Evolutionary conservation across 1,284 basidiomycete genomes (phyloP), one percentile per base, ranked within the genome.

Genomic region (Pseudozyma sp.): DNA sequence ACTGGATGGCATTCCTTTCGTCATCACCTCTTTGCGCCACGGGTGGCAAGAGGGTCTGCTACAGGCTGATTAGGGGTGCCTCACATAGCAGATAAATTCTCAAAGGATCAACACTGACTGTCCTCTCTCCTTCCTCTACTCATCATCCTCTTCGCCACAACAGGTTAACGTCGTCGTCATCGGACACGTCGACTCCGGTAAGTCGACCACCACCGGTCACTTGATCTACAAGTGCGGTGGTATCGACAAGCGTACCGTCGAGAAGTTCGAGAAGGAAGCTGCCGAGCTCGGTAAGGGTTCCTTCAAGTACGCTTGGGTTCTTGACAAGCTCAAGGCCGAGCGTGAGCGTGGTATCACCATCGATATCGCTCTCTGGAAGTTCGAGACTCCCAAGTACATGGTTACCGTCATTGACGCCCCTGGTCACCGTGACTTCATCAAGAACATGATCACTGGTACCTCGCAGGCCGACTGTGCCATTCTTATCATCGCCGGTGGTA

Each of bases 141-240:
- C 35, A 45, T 43, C 34, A 47, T 31, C 47, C 45, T 45, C 38
- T 36, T 3, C 31, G 8, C 21, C 25, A 56, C 51, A 42, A 76
- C 70, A 84, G 78, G 81, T 85, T 79, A 85, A 85, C 83, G 78
- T 85, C 73, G 83, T 85, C 78, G 83, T 85, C 60, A 85, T 85
- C 65, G 83, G 83, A 70, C 83, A 85, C 77, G 81, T 83, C 81
- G 81, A 85, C 80, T 84, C 82, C 57, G 85, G 96, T 84, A 98
- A 98, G 90, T 98, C 95, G 79, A 99, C 96, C 88, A 99, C 96
- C 86, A 99, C 97, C 85, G 97, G 97, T 85, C 97, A 99, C 90
- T 90, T 99, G 89, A 99, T 99, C 91, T 98, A 98, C 94, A 98
- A 99, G 92, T 99, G 96, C 88, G 96, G 96, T 92, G 97, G 97